Percentiles rank a stretch among this genome's conserved stretches.
Evolutionary conservation across 116 monocot genomes (phyloP).

Genomic region (Posidonia oceanica): DNA sequence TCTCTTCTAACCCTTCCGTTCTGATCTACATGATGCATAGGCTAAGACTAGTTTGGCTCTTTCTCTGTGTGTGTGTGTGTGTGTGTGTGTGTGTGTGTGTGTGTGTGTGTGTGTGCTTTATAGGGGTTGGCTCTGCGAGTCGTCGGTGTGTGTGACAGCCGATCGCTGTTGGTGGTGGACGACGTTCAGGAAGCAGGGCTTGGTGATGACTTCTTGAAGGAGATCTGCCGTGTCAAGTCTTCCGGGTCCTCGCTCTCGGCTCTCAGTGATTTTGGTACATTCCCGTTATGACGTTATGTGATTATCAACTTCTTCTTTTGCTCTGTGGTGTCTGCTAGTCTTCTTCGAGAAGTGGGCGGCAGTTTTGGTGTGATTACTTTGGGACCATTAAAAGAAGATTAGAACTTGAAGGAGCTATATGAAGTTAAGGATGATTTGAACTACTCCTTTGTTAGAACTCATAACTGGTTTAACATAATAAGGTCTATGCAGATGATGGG

Average conservation of each 20-base stretch:
- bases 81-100: no score
- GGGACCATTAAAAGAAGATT: no score
- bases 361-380: no score
- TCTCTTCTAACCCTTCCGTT: neutral
- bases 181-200: slow-evolving; percentile 39
- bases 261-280: slow-evolving; percentile 27
- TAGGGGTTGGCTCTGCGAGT: slow-evolving; percentile 71
- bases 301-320: neutral
- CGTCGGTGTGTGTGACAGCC: slow-evolving; percentile 72
- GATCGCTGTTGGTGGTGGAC: slow-evolving; percentile 49
- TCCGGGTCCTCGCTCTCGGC: slow-evolving; percentile 40
- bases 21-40: no score
- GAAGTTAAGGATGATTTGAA: no score
- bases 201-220: slow-evolving; percentile 32
- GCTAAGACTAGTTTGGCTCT: neutral
- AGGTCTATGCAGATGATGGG: no score
- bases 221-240: slow-evolving; percentile 53
- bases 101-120: neutral
- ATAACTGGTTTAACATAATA: no score
- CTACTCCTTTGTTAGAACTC: no score
- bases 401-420: no score
- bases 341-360: no score
- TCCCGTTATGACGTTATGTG: neutral
- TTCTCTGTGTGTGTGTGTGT: no score
- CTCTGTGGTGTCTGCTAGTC: neutral